Conservation (phyloP, 768 basidiomycete species). For the Leccinum subtestaceum region DNA sequence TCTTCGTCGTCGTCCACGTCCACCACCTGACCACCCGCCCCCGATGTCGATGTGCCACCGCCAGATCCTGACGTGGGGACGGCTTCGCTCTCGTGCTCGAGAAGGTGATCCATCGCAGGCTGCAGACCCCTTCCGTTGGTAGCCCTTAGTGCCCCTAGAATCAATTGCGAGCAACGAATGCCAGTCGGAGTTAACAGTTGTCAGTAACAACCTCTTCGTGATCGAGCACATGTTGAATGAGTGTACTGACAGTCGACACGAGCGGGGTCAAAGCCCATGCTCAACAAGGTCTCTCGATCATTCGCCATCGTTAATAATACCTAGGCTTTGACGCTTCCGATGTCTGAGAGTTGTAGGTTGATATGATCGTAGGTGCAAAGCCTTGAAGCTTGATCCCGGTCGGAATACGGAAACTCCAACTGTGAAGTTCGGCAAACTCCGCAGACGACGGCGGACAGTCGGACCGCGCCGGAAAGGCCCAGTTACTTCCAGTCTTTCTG, state of each 20-base stretch:
- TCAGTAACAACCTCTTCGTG: background rate
- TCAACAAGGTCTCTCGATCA: conserved; percentile 72
- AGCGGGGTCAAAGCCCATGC: conserved; percentile 84
- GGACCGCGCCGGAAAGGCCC: no score
- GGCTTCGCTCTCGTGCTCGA: conserved; percentile 74
- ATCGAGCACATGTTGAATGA: background rate
- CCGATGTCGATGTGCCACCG: background rate
- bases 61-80: conserved; percentile 30
- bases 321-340: background rate
- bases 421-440: no score
- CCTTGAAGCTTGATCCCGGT: no score
- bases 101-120: conserved; percentile 85
- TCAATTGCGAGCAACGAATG: background rate
- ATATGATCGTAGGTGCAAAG: no score
- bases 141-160: conserved; percentile 81
- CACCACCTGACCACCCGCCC: conserved; percentile 32
- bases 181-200: background rate
- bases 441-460: no score
- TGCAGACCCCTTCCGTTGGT: conserved; percentile 84
- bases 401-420: no score
- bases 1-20: conserved; percentile 69
- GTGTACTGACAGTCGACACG: conserved; percentile 77
- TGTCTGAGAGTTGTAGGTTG: background rate
- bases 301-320: conserved; percentile 34
- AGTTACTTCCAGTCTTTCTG: no score